Conservation (phyloP, 2,329 filamentous ascomycete species). For the Diaporthe batatas region DNA sequence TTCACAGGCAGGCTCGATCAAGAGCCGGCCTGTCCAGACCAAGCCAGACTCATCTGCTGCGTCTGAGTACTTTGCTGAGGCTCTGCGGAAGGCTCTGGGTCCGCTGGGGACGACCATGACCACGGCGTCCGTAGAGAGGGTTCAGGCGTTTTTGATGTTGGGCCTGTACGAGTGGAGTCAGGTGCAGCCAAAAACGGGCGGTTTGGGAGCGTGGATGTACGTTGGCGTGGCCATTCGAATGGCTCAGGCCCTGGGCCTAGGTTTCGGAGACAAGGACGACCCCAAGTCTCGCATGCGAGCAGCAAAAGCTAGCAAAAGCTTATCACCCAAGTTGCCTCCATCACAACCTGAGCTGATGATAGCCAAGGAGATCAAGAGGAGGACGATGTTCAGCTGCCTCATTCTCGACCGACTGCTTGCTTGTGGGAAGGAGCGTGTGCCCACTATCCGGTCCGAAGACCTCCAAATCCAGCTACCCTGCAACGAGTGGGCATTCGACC, state of each 20-base stretch:
- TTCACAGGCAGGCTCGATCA: conserved; percentile 51
- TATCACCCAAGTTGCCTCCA: conserved; percentile 4
- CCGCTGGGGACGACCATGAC: conserved; percentile 62
- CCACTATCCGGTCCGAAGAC: conserved; percentile 70
- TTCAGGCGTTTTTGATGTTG: conserved; percentile 78
- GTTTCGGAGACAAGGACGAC: conserved; percentile 65
- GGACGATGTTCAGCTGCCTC: conserved; percentile 82
- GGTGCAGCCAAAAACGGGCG: conserved; percentile 61
- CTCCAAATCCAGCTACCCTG: conserved; percentile 76
- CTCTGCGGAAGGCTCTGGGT: conserved; percentile 65
- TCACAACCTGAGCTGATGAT: conserved; percentile 59
- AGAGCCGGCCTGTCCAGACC: conserved; percentile 51
- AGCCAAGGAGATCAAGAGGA: conserved; percentile 72
- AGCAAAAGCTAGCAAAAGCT: conserved; percentile 30
- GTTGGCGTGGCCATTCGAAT: conserved; percentile 74
- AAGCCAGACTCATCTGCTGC: conserved; percentile 66
- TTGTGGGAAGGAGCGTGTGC: conserved; percentile 72
- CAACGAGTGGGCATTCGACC: conserved; percentile 74
- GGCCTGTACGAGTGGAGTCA: conserved; percentile 80
- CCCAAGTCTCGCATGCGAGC: conserved; percentile 30
- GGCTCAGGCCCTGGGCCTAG: conserved; percentile 72
- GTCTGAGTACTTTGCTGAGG: conserved; percentile 74
- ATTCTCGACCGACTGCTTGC: conserved; percentile 79
- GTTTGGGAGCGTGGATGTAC: conserved; percentile 74
- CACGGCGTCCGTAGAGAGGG: conserved; percentile 70